Conservation (phyloP, 768 basidiomycete species). For the Amanita muscaria region DNA sequence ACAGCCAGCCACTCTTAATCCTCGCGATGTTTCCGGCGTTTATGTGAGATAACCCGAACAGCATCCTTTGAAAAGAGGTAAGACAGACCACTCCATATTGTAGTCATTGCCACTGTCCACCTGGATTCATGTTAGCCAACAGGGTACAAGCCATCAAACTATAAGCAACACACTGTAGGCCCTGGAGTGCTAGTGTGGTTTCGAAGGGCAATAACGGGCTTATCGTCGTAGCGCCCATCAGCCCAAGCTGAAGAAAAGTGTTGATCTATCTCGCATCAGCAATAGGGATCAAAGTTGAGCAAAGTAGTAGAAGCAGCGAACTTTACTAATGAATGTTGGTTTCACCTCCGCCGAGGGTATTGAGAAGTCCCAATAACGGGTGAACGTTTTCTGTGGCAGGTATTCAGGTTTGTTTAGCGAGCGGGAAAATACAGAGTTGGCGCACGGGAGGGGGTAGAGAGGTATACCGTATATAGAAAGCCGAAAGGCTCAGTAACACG, state of each 20-base stretch:
- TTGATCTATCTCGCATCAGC: slow-evolving; percentile 51
- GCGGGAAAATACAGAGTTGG: slow-evolving; percentile 8
- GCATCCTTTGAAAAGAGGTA: slow-evolving; percentile 73
- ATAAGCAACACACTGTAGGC: slow-evolving; percentile 58
- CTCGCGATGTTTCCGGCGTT: slow-evolving; percentile 14
- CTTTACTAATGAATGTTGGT: slow-evolving; percentile 93
- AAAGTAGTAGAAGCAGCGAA: slow-evolving; percentile 17
- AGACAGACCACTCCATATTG: slow-evolving; percentile 84
- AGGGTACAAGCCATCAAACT: neutral
- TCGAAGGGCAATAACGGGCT: slow-evolving; percentile 68
- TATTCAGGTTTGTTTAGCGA: neutral
- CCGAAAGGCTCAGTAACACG: slow-evolving; percentile 73
- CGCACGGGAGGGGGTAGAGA: slow-evolving; percentile 82
- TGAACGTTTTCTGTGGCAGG: slow-evolving; percentile 70
- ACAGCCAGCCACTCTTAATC: neutral
- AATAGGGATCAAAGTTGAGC: neutral
- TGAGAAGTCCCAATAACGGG: slow-evolving; percentile 93
- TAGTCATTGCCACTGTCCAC: slow-evolving; percentile 82
- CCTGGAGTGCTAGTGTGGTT: slow-evolving; percentile 44
- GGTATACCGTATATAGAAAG: slow-evolving; percentile 89
- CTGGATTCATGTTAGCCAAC: slow-evolving; percentile 29
- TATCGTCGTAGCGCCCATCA: slow-evolving; percentile 88
- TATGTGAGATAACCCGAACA: slow-evolving; percentile 47
- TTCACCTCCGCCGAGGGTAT: slow-evolving; percentile 92
- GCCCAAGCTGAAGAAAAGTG: slow-evolving; percentile 80